A percentile compares a stretch with the other conserved stretches of the same genome.
These are phyloP conservation scores for Gnomoniopsis sp. DNA, from an alignment of 2,329 filamentous ascomycete genomes.

Conservation along the genomic window DNA sequence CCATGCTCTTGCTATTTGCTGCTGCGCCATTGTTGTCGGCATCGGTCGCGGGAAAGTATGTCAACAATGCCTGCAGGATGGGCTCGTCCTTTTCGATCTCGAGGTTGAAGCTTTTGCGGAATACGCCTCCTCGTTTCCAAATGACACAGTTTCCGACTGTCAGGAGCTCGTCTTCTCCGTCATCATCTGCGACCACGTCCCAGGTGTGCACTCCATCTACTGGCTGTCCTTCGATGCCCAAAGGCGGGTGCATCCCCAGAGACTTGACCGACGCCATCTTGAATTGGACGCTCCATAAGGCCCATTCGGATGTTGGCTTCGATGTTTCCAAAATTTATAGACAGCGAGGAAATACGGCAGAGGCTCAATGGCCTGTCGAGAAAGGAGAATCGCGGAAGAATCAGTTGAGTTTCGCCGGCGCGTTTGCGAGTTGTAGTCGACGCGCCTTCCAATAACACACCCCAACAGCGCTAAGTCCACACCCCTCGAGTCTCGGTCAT, in stretches of 20 bases:
- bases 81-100: constrained; percentile 75
- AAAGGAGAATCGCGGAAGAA: not conserved
- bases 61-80: constrained; percentile 81
- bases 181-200: constrained; percentile 52
- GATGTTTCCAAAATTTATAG: not conserved
- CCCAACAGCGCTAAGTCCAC: not conserved
- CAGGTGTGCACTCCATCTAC: constrained; percentile 58
- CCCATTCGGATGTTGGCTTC: constrained; percentile 1
- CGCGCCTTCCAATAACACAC: constrained; percentile 7
- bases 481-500: not conserved
- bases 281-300: constrained; percentile 22
- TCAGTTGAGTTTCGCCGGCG: not conserved
- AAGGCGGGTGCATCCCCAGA: constrained; percentile 82
- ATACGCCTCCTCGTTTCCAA: constrained; percentile 83
- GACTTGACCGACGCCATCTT: constrained; percentile 88
- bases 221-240: constrained; percentile 13
- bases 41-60: constrained; percentile 67
- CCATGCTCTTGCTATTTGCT: constrained; percentile 16
- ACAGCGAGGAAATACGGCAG: not conserved
- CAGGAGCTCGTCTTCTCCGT: constrained; percentile 74
- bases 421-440: not conserved
- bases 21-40: constrained; percentile 23
- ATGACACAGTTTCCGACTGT: constrained; percentile 73
- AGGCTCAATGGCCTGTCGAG: not conserved
- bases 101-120: constrained; percentile 84